phyloP scores from a whole-genome alignment of 306 rosid genomes.

The Vicia villosa region DNA sequence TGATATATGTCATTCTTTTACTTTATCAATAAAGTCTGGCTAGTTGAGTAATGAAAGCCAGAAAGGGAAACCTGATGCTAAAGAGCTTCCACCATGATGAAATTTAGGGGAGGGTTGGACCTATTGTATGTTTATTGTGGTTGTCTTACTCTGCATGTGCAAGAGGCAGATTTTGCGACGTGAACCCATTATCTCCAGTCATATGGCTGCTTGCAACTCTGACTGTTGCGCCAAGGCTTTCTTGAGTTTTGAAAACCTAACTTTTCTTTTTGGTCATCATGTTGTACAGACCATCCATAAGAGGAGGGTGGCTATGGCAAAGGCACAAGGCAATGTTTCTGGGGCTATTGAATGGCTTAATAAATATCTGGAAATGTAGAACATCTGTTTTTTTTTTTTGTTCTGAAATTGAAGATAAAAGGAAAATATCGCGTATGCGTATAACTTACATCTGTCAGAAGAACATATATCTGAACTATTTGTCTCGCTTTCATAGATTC shows the following conservation, averaged over 20 bases:
- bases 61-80: constrained; percentile 1
- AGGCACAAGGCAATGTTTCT: constrained; percentile 87
- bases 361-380: constrained; percentile 93
- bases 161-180: neutral
- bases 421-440: constrained; percentile 12
- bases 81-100: neutral
- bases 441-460: neutral
- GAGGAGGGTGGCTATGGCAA: constrained; percentile 93
- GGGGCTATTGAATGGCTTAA: constrained; percentile 83
- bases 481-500: constrained; percentile 63
- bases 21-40: neutral
- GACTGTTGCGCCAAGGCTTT: neutral
- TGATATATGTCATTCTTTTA: constrained; percentile 12
- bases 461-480: constrained; percentile 28
- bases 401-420: constrained; percentile 11
- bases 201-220: too few species aligned
- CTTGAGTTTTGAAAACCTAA: neutral
- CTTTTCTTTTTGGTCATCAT: constrained; percentile 22
- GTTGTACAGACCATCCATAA: constrained; percentile 68
- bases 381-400: constrained; percentile 1
- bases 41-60: neutral
- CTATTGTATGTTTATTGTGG: neutral
- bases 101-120: neutral
- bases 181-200: neutral
- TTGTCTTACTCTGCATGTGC: constrained; percentile 2